Evolutionary conservation across 805 yeast genomes (phyloP).

Genomic region (Candida multigemmis): DNA sequence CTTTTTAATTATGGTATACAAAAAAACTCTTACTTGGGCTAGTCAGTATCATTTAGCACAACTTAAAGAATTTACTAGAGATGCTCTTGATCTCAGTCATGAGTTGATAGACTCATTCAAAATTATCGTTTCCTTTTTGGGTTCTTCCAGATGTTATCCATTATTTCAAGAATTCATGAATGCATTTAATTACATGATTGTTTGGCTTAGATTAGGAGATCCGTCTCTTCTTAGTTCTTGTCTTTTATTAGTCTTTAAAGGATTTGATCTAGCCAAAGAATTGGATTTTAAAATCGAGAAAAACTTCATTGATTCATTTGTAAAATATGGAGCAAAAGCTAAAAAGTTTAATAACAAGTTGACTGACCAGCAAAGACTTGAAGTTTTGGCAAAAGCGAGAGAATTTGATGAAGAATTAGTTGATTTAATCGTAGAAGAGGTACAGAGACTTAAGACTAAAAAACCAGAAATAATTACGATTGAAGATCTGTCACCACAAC

Average conservation of each 20-base stretch:
- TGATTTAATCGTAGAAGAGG: conserved; percentile 36
- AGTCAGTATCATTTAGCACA: conserved; percentile 42
- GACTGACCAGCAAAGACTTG: conserved; percentile 54
- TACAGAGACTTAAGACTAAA: conserved; percentile 14
- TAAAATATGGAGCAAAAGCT: conserved; percentile 57
- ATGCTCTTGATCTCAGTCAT: conserved; percentile 72
- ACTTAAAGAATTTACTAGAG: conserved; percentile 77
- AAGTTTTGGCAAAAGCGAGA: conserved; percentile 54
- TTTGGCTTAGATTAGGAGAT: conserved; percentile 81
- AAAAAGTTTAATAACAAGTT: conserved; percentile 64
- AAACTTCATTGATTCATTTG: conserved; percentile 45
- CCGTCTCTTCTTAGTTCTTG: conserved; percentile 63
- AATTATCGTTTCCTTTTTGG: conserved; percentile 19
- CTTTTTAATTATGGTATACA: conserved; percentile 60
- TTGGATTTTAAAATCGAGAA: conserved; percentile 43
- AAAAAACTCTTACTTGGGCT: conserved; percentile 72
- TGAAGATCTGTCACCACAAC: conserved; percentile 1
- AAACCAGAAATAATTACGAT: conserved; percentile 1
- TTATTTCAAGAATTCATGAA: conserved; percentile 47
- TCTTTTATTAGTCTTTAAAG: conserved; percentile 57
- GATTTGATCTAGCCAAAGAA: conserved; percentile 56
- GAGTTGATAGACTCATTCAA: conserved; percentile 57
- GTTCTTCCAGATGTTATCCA: conserved; percentile 13
- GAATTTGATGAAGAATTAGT: conserved; percentile 46
- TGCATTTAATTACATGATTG: conserved; percentile 61